A percentile compares a stretch with the other conserved stretches of the same genome.
Conservation (phyloP, 1,139 yeast genomes). For the Hyphopichia khmerensis region DNA sequence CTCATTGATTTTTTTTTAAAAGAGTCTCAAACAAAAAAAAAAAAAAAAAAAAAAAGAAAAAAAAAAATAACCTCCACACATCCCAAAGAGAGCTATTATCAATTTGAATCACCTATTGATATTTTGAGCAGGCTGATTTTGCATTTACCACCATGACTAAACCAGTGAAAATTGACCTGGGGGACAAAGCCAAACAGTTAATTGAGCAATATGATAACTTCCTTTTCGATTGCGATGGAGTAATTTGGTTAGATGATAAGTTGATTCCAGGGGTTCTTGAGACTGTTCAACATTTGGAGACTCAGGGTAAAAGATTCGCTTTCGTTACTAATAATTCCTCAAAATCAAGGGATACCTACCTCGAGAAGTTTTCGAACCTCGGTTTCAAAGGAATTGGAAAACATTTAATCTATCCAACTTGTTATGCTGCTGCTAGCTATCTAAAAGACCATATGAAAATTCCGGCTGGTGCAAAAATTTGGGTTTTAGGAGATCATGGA, state of each 20-base stretch:
- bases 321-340: constrained; percentile 45
- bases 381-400: constrained; percentile 32
- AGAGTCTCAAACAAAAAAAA: not conserved
- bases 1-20: not conserved
- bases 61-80: not conserved
- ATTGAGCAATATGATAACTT: constrained; percentile 72
- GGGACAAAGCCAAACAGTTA: constrained; percentile 31
- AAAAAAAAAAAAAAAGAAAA: not conserved
- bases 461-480: constrained; percentile 52
- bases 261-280: constrained; percentile 72
- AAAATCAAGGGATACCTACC: constrained; percentile 32
- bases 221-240: constrained; percentile 93
- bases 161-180: not conserved
- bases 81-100: too few relatives aligned
- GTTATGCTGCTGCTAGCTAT: constrained; percentile 35
- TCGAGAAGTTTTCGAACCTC: constrained; percentile 29
- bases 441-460: constrained; percentile 23
- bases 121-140: too few relatives aligned
- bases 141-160: too few relatives aligned
- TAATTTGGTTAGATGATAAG: constrained; percentile 80
- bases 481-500: constrained; percentile 86
- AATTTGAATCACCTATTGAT: too few relatives aligned
- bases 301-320: constrained; percentile 28
- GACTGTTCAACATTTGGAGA: constrained; percentile 56
- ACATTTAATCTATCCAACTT: constrained; percentile 35